Conservation (phyloP, 805 yeast species). For the Spathaspora hagerdaliae region DNA sequence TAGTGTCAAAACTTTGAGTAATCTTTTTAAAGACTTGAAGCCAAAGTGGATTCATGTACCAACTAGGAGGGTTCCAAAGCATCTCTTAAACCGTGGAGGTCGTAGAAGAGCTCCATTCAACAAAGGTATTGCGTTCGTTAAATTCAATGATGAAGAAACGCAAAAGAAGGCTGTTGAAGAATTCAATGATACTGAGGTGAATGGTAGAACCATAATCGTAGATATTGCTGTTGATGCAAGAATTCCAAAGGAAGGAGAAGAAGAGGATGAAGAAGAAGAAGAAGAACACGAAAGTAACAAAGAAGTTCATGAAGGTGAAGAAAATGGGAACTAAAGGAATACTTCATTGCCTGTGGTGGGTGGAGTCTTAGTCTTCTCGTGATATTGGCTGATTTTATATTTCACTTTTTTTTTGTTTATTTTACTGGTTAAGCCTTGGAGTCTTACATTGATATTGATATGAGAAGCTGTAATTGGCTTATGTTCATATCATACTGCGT, state of each 20-base stretch:
- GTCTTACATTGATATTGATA: too few species aligned
- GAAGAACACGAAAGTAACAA: slow-evolving; percentile 9
- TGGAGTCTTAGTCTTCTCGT: too few species aligned
- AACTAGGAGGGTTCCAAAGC: slow-evolving; percentile 41
- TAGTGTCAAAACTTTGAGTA: slow-evolving; percentile 42
- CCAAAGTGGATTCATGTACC: slow-evolving; percentile 63
- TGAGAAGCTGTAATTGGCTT: too few species aligned
- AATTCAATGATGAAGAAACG: slow-evolving; percentile 53
- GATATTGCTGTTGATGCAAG: slow-evolving; percentile 70
- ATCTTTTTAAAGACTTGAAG: slow-evolving; percentile 43
- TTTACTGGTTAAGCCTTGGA: too few species aligned
- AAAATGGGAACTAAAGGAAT: not conserved
- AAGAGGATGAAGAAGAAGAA: slow-evolving; percentile 8
- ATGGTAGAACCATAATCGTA: slow-evolving; percentile 63
- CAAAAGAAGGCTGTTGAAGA: slow-evolving; percentile 71
- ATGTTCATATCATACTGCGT: too few species aligned
- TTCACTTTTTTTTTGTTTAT: too few species aligned
- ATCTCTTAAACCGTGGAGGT: slow-evolving; percentile 38
- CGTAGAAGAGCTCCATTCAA: slow-evolving; percentile 44
- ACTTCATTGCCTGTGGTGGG: too few species aligned
- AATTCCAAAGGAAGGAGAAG: slow-evolving; percentile 22
- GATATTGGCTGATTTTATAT: too few species aligned
- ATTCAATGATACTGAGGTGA: slow-evolving; percentile 61
- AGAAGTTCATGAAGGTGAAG: slow-evolving; percentile 3
- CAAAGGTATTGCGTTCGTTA: slow-evolving; percentile 65